Percentiles rank a stretch among this genome's conserved stretches.
Evolutionary conservation across 345 rosid genomes (phyloP).

Genomic region (Corymbia maculata): DNA sequence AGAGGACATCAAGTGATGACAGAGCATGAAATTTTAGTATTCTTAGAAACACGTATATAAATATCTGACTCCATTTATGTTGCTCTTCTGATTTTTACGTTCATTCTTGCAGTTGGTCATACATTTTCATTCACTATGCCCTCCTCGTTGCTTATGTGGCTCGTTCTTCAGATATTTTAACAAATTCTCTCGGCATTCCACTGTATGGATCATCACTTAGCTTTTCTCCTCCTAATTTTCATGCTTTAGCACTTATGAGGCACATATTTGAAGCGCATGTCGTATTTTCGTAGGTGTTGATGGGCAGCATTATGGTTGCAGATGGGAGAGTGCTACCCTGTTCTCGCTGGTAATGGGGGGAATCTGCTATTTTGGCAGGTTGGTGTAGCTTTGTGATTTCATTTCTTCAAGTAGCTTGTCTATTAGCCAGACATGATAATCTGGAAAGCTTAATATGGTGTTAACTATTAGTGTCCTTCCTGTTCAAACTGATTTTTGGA

Average conservation of each 20-base stretch:
- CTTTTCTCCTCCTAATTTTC: not conserved
- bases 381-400: not conserved
- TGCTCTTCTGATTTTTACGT: not conserved
- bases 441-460: not conserved
- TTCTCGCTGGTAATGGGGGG: constrained; percentile 72
- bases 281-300: constrained; percentile 17
- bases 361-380: constrained; percentile 93
- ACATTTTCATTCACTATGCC: constrained; percentile 81
- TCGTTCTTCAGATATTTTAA: constrained; percentile 86
- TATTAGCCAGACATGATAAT: not conserved
- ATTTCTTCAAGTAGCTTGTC: not conserved
- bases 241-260: not conserved
- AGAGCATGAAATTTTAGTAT: not conserved
- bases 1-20: not conserved
- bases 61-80: not conserved
- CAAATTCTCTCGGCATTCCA: constrained; percentile 68
- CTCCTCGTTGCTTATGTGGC: constrained; percentile 91
- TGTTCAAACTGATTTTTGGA: not conserved
- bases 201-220: constrained; percentile 31
- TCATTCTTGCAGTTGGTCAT: constrained; percentile 74
- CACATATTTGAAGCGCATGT: constrained; percentile 1
- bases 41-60: not conserved
- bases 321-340: constrained; percentile 85
- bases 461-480: not conserved
- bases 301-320: constrained; percentile 34